Base-by-base conservation (phyloP, 139 green algal species). In the Nannochloris sp. region DNA sequence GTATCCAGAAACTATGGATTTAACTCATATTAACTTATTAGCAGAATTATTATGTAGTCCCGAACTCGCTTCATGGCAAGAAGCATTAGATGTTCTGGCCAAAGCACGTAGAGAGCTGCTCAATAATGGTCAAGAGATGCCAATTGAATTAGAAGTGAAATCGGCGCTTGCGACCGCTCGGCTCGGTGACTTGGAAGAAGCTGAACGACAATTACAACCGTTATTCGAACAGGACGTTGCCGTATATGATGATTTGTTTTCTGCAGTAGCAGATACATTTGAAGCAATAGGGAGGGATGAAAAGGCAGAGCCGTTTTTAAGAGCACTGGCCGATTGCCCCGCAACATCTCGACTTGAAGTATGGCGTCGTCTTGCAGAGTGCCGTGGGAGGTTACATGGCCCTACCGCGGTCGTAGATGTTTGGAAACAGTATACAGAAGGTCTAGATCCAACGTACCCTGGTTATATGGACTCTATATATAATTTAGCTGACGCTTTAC, bases 11-110 rank as follows among this genome's bases (percentile, higher is more conserved):
- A 54, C 53, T 42, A 62, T 60, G 6, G 86, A 96, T 67, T 70
- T 95, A 6, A 92, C 84, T 15, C 74, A 87, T 53, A 72, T 96
- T 71, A 96, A 96, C 84, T 89, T 96, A 32, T 68, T 96, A 46
- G 74, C 82, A 1, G 90, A 96, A 77, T 77, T 95, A 31, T 85
- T 87, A 32, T n/a, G 45, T 29, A 14, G 24, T 65, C 83, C 87
- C 54, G 78, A 85, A 44, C 27, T 51, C 2, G 68, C 57, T 13
- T 23, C 54, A 19, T 87, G 64, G 60, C 54, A 32, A 5, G 58
- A 79, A 23, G 76, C 81, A 4, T 34, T 81, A 1, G 36, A 45
- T 15, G 61, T 92, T n/a, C 78, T 95, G 29, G 54, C 80, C 44
- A 60, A 71, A 9, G 77, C 85, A 4, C 60, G 65, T 45, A 31